A percentile compares a stretch with the other conserved stretches of the same genome.
Conservation (phyloP, 371 early-diverging fungal genomes). For the Nematocida sp. region DNA sequence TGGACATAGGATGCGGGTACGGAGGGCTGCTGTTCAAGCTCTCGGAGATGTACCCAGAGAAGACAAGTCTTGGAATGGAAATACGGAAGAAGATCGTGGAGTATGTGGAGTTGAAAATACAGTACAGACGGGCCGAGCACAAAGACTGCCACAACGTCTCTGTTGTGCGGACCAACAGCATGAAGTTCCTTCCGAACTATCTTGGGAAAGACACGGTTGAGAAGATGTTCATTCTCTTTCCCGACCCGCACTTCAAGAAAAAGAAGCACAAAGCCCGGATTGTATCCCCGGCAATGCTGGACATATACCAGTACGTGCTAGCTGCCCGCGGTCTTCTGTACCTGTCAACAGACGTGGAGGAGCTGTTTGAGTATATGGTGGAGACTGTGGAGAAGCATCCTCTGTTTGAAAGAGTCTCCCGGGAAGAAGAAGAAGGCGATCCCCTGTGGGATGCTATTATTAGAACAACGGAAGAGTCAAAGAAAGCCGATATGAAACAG, state of each 20-base stretch:
- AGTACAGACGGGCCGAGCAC: conserved; percentile 64
- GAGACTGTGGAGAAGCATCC: conserved; percentile 35
- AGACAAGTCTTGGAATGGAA: conserved; percentile 91
- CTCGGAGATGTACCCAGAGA: conserved; percentile 77
- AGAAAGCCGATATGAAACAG: conserved; percentile 51
- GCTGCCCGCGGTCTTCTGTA: conserved; percentile 58
- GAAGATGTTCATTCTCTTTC: conserved; percentile 90
- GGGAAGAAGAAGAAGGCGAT: conserved; percentile 30
- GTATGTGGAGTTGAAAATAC: conserved; percentile 69
- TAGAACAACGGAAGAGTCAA: conserved; percentile 45
- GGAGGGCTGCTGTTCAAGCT: conserved; percentile 74
- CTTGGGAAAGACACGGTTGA: conserved; percentile 80
- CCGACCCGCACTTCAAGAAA: conserved; percentile 99
- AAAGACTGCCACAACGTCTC: conserved; percentile 77
- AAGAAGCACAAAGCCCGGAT: conserved; percentile 96
- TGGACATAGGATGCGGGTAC: conserved; percentile 98
- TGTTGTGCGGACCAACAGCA: conserved; percentile 90
- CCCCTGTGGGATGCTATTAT: conserved; percentile 20
- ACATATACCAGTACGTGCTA: conserved; percentile 58
- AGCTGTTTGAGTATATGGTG: conserved; percentile 58
- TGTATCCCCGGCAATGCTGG: conserved; percentile 68
- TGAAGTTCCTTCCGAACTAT: conserved; percentile 95
- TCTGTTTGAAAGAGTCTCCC: conserved; percentile 14
- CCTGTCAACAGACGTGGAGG: conserved; percentile 64
- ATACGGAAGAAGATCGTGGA: conserved; percentile 88